Conservation (phyloP, 192 early-diverging fungal genomes). For the Phlyctochytrium arcticum region DNA sequence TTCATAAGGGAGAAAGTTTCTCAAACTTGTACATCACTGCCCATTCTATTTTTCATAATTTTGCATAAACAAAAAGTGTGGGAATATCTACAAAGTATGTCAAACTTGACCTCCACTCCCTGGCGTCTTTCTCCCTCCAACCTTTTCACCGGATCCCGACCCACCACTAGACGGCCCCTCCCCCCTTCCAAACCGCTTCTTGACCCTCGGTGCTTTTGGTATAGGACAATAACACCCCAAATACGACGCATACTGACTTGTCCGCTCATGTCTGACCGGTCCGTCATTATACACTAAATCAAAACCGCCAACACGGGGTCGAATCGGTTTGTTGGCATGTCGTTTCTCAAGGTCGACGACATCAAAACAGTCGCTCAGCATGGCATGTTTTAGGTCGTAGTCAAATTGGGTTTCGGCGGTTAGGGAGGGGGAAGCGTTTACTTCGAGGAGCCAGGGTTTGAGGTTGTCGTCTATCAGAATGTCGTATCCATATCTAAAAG, state of each 20-base stretch:
- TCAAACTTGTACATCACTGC: too few species aligned
- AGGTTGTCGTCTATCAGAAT: constrained; percentile 56
- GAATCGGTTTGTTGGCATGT: constrained; percentile 28
- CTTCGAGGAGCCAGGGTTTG: constrained; percentile 62
- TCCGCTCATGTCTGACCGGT: constrained; percentile 53
- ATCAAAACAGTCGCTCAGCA: constrained; percentile 59
- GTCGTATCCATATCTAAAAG: constrained; percentile 57
- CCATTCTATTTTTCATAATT: too few species aligned
- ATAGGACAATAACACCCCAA: constrained; percentile 54
- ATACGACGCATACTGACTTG: constrained; percentile 46
- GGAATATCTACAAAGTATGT: too few species aligned
- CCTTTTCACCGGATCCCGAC: too few species aligned
- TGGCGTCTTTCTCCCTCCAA: too few species aligned
- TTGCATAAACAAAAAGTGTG: too few species aligned
- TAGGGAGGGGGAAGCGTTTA: constrained; percentile 57
- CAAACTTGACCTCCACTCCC: too few species aligned
- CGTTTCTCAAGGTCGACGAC: constrained; percentile 52
- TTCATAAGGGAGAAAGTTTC: too few species aligned
- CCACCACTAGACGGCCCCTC: too few species aligned
- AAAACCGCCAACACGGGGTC: constrained; percentile 54
- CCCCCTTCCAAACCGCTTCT: constrained; percentile 34
- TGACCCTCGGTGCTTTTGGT: constrained; percentile 42
- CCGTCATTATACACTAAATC: constrained; percentile 66
- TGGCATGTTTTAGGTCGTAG: constrained; percentile 57
- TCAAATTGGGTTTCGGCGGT: constrained; percentile 63